Conservation (phyloP, 2,329 filamentous ascomycete genomes). For the Podosphaera xanthii region DNA sequence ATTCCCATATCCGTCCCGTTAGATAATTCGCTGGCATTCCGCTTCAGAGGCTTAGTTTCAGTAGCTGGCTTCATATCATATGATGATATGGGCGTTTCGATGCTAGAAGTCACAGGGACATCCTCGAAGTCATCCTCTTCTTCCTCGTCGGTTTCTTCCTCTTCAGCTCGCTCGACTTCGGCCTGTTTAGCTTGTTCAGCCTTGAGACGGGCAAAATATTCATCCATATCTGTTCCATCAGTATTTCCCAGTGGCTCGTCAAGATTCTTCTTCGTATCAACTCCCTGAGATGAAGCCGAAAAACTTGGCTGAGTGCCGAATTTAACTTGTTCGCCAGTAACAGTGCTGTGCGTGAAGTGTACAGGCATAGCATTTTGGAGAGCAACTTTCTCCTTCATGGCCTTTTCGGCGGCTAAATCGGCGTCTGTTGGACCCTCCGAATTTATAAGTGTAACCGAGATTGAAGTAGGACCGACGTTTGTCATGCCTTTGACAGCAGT, state of each 20-base stretch:
- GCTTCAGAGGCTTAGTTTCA: conserved; percentile 1
- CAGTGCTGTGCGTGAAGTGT: conserved; percentile 51
- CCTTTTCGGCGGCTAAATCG: conserved; percentile 39
- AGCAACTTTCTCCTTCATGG: conserved; percentile 40
- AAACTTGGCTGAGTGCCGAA: conserved; percentile 18
- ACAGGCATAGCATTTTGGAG: conserved; percentile 45
- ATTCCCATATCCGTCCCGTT: conserved; percentile 12
- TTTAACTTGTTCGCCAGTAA: conserved; percentile 38
- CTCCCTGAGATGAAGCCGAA: conserved; percentile 18
- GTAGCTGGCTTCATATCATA: conserved; percentile 8
- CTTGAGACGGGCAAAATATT: conserved; percentile 44
- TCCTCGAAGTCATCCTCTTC: conserved; percentile 28
- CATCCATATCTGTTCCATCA: conserved; percentile 35
- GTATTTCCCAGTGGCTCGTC: conserved; percentile 22
- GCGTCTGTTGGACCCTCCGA: conserved; percentile 42
- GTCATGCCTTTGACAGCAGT: conserved; percentile 47
- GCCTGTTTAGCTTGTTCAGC: conserved; percentile 31
- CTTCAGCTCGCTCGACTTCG: conserved; percentile 27
- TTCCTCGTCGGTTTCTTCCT: conserved; percentile 24
- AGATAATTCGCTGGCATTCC: conserved; percentile 12
- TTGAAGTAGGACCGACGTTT: conserved; percentile 42
- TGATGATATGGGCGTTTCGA: conserved; percentile 9
- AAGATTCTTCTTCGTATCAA: conserved; percentile 25
- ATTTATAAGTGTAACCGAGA: conserved; percentile 46
- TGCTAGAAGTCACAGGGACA: conserved; percentile 14